phyloP scores from a whole-genome alignment of 1,284 basidiomycete genomes.

The Moniliophthora roreri region DNA sequence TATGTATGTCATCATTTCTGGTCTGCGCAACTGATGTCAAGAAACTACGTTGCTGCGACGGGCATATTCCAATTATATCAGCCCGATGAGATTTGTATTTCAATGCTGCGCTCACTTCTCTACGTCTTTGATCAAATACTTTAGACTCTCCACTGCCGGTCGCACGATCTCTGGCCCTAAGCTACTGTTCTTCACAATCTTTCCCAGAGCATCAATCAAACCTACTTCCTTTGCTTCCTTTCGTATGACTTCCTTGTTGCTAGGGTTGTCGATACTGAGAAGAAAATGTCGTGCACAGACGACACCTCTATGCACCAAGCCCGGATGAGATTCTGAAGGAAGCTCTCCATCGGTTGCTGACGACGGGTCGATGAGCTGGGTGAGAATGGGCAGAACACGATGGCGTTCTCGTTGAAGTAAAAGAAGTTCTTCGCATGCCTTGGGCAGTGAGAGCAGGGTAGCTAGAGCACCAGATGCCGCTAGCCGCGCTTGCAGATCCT shows the following conservation, averaged over 20 bases:
- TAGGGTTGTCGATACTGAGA: conserved; percentile 38
- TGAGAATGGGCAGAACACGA: conserved; percentile 59
- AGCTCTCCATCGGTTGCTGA: conserved; percentile 33
- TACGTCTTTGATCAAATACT: conserved; percentile 29
- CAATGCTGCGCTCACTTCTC: too few species aligned
- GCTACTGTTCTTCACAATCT: conserved; percentile 42
- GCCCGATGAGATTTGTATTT: background rate
- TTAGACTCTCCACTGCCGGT: conserved; percentile 46
- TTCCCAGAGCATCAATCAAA: conserved; percentile 48
- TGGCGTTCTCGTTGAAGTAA: conserved; percentile 61
- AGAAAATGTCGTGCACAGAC: conserved; percentile 71
- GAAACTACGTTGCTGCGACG: background rate
- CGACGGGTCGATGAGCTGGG: conserved; percentile 62
- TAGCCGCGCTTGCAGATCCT: conserved; percentile 78
- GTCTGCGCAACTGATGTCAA: background rate
- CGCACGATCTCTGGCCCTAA: conserved; percentile 33
- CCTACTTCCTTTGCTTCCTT: conserved; percentile 50
- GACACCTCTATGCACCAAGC: conserved; percentile 74
- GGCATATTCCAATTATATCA: too few species aligned
- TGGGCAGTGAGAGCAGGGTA: conserved; percentile 64
- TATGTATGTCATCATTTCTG: background rate
- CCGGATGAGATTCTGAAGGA: conserved; percentile 43
- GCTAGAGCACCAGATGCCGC: conserved; percentile 89
- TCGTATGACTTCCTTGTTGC: conserved; percentile 38
- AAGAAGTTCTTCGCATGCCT: conserved; percentile 62